Evolutionary conservation across 257 asterid genomes (phyloP).

Genomic region (Solanum paucissectum): DNA sequence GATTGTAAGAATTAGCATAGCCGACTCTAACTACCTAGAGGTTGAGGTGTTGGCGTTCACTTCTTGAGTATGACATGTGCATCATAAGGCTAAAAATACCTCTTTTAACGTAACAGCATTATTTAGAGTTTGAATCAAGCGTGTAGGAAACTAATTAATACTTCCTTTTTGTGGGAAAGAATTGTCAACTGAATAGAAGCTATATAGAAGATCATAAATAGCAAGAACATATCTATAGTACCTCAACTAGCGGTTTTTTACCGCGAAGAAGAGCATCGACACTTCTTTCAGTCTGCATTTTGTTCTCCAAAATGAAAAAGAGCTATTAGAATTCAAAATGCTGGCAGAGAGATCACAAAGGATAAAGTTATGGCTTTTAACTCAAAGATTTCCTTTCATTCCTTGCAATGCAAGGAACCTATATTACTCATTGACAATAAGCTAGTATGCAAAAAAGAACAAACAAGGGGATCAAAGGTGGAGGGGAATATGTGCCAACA

Average conservation of each 20-base stretch:
- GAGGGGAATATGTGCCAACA: not conserved
- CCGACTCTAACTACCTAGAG: not conserved
- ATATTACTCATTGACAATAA: not conserved
- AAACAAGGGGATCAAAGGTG: not conserved
- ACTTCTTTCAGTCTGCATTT: slow-evolving; percentile 48
- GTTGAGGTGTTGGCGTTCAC: not conserved
- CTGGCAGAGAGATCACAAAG: not conserved
- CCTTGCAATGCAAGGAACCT: not conserved
- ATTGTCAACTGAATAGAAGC: not conserved
- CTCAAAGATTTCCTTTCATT: not conserved
- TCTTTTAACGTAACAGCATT: not conserved
- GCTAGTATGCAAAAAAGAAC: not conserved
- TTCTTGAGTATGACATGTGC: not conserved
- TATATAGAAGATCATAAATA: not conserved
- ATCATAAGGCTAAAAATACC: not conserved
- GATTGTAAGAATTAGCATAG: not conserved
- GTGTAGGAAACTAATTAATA: not conserved
- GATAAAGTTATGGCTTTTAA: not conserved
- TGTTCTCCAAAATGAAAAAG: not conserved
- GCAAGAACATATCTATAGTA: slow-evolving; percentile 9
- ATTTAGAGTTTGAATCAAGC: not conserved
- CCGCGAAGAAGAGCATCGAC: slow-evolving; percentile 60
- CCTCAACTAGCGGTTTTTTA: slow-evolving; percentile 61
- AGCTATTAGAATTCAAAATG: not conserved
- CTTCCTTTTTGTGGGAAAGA: not conserved